Evolutionary conservation across 805 yeast genomes (phyloP).

Genomic region (Candida sanyiensis): DNA sequence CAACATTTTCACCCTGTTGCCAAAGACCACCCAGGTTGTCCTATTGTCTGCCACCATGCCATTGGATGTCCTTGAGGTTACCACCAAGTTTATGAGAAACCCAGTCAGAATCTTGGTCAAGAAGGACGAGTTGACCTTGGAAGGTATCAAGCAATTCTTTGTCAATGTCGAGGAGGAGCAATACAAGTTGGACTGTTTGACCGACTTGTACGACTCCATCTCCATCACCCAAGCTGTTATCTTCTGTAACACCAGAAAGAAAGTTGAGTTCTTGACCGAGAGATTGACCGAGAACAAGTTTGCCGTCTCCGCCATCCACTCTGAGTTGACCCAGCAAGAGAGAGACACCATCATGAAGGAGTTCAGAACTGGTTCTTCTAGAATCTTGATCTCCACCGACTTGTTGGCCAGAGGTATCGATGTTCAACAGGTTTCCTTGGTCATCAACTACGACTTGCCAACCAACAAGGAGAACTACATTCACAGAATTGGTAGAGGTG

Average conservation of each 20-base stretch:
- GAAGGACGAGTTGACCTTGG: conserved; percentile 91
- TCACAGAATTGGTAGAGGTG: conserved; percentile 97
- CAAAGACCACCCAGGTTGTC: conserved; percentile 87
- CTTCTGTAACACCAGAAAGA: conserved; percentile 92
- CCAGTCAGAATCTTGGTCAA: conserved; percentile 93
- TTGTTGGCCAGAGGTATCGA: conserved; percentile 97
- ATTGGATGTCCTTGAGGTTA: conserved; percentile 83
- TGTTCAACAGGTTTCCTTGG: conserved; percentile 94
- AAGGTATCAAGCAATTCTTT: conserved; percentile 91
- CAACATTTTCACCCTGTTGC: conserved; percentile 85
- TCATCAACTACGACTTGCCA: conserved; percentile 91
- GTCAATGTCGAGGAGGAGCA: conserved; percentile 89
- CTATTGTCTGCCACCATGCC: conserved; percentile 95
- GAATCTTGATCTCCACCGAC: conserved; percentile 90
- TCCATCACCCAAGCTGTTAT: conserved; percentile 97
- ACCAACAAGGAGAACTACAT: conserved; percentile 87
- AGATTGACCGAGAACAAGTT: conserved; percentile 73
- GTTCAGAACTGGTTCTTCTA: conserved; percentile 89
- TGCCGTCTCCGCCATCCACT: conserved; percentile 92
- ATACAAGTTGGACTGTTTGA: conserved; percentile 90
- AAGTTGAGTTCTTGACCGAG: conserved; percentile 84
- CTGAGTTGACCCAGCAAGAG: conserved; percentile 91
- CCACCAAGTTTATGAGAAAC: conserved; percentile 89
- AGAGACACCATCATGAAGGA: conserved; percentile 94
- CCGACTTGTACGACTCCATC: conserved; percentile 91